Base-by-base conservation (phyloP, 345 rosid genomes). In the Sapria himalayana region DNA sequence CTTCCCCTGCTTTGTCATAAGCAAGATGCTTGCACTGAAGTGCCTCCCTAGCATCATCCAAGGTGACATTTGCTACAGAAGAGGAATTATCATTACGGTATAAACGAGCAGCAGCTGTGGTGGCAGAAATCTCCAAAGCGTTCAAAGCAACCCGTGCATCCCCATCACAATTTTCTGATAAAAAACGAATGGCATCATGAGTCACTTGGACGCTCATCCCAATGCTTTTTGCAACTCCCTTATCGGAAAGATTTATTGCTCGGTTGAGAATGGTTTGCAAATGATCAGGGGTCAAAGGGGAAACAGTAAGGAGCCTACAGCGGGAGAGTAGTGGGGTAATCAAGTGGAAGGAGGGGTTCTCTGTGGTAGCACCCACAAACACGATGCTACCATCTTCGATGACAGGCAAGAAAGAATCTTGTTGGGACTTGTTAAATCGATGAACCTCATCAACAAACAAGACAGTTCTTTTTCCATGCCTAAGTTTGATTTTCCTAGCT, bases 261-360 rank as follows among this genome's bases (percentile, higher is more conserved):
- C 94, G 69, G 43, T 2, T 47, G 27, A 82, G 64, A 44, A 82
- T 69, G 1, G 52, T 49, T 37, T 44, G 51, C 0, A 82, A 49
- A 42, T 78, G 73, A 3, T 42, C 42, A 1, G 92, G 86, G 39
- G 72, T 64, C 36, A 82, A 55, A 0, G 92, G 80, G 40, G 57
- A 57, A 20, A 82, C 72, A 6, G 76, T 64, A 18, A 78, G 72
- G 32, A 78, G 67, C 41, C 78, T 63, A 31, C 92, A 75, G 29
- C 92, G 73, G 0, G 94, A 76, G 58, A 78, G 59, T 58, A 82
- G 46, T 0, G 94, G 86, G 2, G 86, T 73, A 19, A 76, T 69
- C 63, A 78, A 63, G 62, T 82, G 94, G 23, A 78, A 82, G 4
- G 84, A 75, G 0, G 92, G 94, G 53, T 82, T 82, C 74, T 82